A percentile compares a stretch with the other conserved stretches of the same genome.
Conservation (phyloP, 2,329 filamentous ascomycete genomes). For the Monosporascus sp. region DNA sequence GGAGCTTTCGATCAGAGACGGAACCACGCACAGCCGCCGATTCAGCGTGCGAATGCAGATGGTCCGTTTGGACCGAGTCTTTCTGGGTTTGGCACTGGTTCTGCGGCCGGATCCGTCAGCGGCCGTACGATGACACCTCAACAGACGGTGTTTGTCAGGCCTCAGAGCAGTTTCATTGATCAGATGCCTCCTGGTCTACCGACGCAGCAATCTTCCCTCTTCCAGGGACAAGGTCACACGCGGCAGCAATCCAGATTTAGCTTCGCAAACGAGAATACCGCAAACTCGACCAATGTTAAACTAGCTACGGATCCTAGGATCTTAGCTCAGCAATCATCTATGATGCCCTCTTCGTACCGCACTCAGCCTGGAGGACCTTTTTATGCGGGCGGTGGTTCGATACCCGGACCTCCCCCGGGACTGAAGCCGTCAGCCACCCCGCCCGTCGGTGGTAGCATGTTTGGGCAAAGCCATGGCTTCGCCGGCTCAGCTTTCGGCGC, state of each 20-base stretch:
- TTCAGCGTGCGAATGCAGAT: slow-evolving; percentile 58
- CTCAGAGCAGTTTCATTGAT: slow-evolving; percentile 55
- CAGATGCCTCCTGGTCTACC: slow-evolving; percentile 57
- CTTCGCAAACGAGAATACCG: slow-evolving; percentile 72
- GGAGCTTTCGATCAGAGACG: slow-evolving; percentile 54
- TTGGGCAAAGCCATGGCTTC: slow-evolving; percentile 83
- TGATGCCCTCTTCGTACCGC: slow-evolving; percentile 68
- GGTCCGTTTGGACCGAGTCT: slow-evolving; percentile 51
- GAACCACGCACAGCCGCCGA: slow-evolving; percentile 70
- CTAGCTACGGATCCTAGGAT: slow-evolving; percentile 72
- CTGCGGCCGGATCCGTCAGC: slow-evolving; percentile 54
- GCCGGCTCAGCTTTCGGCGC: slow-evolving; percentile 65
- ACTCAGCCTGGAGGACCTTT: slow-evolving; percentile 63
- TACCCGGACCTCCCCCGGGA: slow-evolving; percentile 90
- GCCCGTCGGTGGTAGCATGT: slow-evolving; percentile 67
- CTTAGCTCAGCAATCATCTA: slow-evolving; percentile 81
- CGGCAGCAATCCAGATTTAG: slow-evolving; percentile 84
- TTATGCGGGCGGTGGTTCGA: slow-evolving; percentile 65
- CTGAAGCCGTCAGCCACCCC: slow-evolving; percentile 93
- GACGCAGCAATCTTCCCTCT: slow-evolving; percentile 44
- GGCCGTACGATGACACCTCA: slow-evolving; percentile 74
- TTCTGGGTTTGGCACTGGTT: slow-evolving; percentile 43
- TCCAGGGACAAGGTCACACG: slow-evolving; percentile 63
- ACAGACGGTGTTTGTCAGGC: slow-evolving; percentile 68
- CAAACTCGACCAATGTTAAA: slow-evolving; percentile 63